Percentiles rank a stretch among this genome's conserved stretches.
Evolutionary conservation across 2,329 filamentous ascomycete genomes (phyloP).

Genomic region (Fusarium secorum): DNA sequence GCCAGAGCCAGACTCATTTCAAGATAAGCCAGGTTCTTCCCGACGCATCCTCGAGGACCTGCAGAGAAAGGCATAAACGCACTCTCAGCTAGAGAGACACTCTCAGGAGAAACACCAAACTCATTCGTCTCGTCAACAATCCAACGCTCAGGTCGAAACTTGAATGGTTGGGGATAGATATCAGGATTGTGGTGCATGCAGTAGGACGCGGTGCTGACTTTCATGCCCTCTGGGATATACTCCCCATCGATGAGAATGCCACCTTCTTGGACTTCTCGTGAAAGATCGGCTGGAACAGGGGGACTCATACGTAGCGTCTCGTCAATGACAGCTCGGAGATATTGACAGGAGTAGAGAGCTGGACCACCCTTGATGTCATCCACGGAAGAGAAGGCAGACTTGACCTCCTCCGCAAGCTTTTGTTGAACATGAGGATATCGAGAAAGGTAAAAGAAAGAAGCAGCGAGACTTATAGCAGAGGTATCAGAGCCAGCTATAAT

Average conservation of each 20-base stretch:
- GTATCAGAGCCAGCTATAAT: constrained; percentile 38
- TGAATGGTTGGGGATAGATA: constrained; percentile 14
- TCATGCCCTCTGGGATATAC: constrained; percentile 22
- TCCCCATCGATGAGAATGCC: constrained; percentile 24
- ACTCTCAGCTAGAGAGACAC: constrained; percentile 8
- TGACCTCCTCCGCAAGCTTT: constrained; percentile 19
- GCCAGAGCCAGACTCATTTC: constrained; percentile 30
- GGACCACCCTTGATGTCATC: constrained; percentile 18
- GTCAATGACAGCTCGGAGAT: constrained; percentile 39
- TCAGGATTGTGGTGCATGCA: constrained; percentile 30
- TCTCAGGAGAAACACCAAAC: not conserved
- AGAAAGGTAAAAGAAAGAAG: constrained; percentile 34
- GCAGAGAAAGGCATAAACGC: constrained; percentile 22
- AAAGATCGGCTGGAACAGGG: constrained; percentile 26
- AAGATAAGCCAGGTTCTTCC: constrained; percentile 32
- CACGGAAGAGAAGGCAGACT: constrained; percentile 1
- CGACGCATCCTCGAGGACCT: constrained; percentile 24
- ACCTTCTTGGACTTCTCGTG: constrained; percentile 25
- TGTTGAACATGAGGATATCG: constrained; percentile 8
- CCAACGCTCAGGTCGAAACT: constrained; percentile 32
- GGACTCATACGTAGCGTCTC: constrained; percentile 39
- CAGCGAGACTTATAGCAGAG: constrained; percentile 22
- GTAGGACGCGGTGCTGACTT: constrained; percentile 16
- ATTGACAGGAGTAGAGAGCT: constrained; percentile 27
- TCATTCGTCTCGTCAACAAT: not conserved